Evolutionary conservation across 371 early-diverging fungal species (phyloP), one percentile per base, ranked within the genome.

Genomic region (Apophysomyces variabilis): DNA sequence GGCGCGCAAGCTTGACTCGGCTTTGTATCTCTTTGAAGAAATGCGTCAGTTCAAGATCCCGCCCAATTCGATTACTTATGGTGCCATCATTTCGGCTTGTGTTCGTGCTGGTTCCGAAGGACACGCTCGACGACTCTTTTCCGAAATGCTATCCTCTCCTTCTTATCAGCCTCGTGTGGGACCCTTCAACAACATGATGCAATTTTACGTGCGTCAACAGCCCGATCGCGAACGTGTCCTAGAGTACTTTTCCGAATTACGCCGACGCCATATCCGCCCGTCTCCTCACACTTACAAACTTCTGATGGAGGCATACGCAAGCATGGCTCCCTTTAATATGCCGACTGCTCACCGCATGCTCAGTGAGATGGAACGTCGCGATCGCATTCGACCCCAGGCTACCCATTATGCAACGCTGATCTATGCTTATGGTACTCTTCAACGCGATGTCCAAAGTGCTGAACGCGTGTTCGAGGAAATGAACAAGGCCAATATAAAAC

Each of bases 161-260:
- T 70, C 69, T 61, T 79, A 78, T 57, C 79, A 82, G 32, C 84
- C 84, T 36, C 77, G 73, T 54, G 80, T 87, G 13, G 87, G 83
- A 18, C 87, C 86, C 0, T 87, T 85, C 61, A 88, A 88, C 64
- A 78, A 85, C 58, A 87, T 88, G 87, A 88, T 88, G 56, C 89
- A 88, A 61, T 86, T 86, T 50, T 87, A 87, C 67, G 85, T 85
- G 5, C 85, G 87, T 43, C 86, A 88, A 44, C 79, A 85, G 57
- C 86, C 79, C 44, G 77, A 88, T 61, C 83, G 89, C 7, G 70
- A 75, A 9, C 78, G 79, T 6, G 87, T 81, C 0, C 64, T 88
- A 43, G 65, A 72, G 7, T 88, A 86, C 65, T 88, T 83, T 58
- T 65, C 74, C 5, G 80, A 85, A 60, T 70, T 87, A 57, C 75